Percentiles rank a stretch among this genome's conserved stretches.
Evolutionary conservation across 2,329 filamentous ascomycete species (phyloP).

Genomic region (Fusarium torulosum): DNA sequence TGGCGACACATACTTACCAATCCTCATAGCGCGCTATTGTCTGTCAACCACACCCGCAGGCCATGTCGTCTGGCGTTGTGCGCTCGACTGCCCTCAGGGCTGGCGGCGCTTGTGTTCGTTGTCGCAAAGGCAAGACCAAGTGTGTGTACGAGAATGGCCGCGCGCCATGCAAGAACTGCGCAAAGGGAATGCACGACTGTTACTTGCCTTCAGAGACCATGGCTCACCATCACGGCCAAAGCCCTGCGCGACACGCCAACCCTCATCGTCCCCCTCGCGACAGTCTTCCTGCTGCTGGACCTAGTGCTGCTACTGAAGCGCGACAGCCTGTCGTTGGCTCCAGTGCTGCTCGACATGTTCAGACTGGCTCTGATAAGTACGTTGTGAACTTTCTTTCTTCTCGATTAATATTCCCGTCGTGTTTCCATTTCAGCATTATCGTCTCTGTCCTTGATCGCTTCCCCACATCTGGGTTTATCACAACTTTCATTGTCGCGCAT

Average conservation of each 20-base stretch:
- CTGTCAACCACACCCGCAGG: conserved; percentile 4
- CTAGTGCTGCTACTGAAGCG: conserved; percentile 60
- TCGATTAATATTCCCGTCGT: conserved; percentile 11
- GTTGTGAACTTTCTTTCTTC: conserved; percentile 49
- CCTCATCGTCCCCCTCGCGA: conserved; percentile 66
- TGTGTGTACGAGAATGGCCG: conserved; percentile 73
- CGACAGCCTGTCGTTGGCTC: conserved; percentile 59
- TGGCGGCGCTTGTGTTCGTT: conserved; percentile 72
- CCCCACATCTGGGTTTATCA: conserved; percentile 11
- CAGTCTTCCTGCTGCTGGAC: conserved; percentile 65
- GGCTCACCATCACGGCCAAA: conserved; percentile 70
- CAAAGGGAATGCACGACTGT: conserved; percentile 73
- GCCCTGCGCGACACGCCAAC: conserved; percentile 63
- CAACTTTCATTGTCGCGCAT: conserved; percentile 15
- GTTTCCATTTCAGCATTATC: conserved; percentile 8
- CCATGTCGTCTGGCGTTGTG: conserved; percentile 63
- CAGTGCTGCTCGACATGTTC: conserved; percentile 61
- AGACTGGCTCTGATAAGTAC: conserved; percentile 67
- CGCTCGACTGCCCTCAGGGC: conserved; percentile 71
- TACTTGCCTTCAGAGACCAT: conserved; percentile 72
- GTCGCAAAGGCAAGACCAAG: conserved; percentile 74
- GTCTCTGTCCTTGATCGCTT: conserved; percentile 1
- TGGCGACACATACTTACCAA: conserved; percentile 16
- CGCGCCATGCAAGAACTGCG: conserved; percentile 73
- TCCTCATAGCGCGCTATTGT: background rate